These are phyloP conservation scores for Sextonia rubra DNA, from an alignment of 164 flowering plant species.

Conservation along the genomic window DNA sequence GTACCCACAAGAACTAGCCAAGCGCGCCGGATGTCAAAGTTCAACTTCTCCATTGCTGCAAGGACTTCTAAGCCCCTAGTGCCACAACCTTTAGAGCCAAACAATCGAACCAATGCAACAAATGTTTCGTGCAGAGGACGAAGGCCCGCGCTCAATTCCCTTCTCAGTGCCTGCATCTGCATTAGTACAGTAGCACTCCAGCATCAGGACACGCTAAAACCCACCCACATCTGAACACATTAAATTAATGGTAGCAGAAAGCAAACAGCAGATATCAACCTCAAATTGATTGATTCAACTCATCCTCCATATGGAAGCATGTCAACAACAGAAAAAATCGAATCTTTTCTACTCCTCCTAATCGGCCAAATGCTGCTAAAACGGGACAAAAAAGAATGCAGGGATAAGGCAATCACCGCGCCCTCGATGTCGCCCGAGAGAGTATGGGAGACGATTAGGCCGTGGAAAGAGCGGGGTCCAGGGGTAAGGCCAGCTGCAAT, in stretches of 20 bases:
- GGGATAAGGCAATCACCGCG: slow-evolving; percentile 47
- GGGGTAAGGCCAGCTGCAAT: slow-evolving; percentile 84
- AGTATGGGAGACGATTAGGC: slow-evolving; percentile 67
- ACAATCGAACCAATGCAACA: slow-evolving; percentile 70
- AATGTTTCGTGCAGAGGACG: slow-evolving; percentile 90
- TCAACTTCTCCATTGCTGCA: slow-evolving; percentile 85
- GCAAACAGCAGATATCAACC: background rate
- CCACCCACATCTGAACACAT: slow-evolving; percentile 3
- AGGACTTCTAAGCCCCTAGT: slow-evolving; percentile 81
- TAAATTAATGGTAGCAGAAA: background rate
- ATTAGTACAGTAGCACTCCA: slow-evolving; percentile 16
- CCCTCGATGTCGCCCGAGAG: slow-evolving; percentile 65
- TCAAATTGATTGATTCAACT: background rate
- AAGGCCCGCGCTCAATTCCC: slow-evolving; percentile 81
- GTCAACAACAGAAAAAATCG: background rate
- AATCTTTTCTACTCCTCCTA: background rate
- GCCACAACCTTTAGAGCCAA: slow-evolving; percentile 75
- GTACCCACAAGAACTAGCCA: slow-evolving; percentile 91
- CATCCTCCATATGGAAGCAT: slow-evolving; percentile 2
- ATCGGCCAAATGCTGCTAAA: background rate
- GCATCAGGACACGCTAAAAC: slow-evolving; percentile 9
- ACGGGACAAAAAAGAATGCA: background rate
- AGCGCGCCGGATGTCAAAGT: slow-evolving; percentile 79
- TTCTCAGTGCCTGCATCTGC: slow-evolving; percentile 85
- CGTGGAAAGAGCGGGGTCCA: slow-evolving; percentile 91